Conservation (phyloP, 2,329 filamentous ascomycete species). For the Ceratocystis harringtonii region DNA sequence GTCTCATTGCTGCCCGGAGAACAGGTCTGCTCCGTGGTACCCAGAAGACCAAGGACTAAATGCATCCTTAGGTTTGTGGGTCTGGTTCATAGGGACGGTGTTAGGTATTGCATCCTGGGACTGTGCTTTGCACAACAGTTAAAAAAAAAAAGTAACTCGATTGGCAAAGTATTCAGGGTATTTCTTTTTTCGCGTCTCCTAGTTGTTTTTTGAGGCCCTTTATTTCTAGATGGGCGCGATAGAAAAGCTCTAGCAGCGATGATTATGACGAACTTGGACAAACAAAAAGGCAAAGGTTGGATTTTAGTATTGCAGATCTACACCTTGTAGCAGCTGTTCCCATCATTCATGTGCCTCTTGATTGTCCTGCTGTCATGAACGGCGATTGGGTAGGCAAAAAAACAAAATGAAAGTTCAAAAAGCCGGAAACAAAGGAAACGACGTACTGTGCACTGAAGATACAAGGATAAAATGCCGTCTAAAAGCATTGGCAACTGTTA, state of each 20-base stretch:
- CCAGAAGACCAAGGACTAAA: slow-evolving; percentile 98
- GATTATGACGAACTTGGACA: slow-evolving; percentile 17
- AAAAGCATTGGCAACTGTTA: neutral
- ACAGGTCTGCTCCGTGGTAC: slow-evolving; percentile 99
- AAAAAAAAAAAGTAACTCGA: slow-evolving; percentile 30
- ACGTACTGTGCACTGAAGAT: neutral
- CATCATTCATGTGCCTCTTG: slow-evolving; percentile 10
- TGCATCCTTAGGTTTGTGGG: slow-evolving; percentile 19
- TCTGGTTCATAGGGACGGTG: slow-evolving; percentile 38
- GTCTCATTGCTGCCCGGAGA: slow-evolving; percentile 99
- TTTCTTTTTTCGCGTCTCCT: slow-evolving; percentile 14
- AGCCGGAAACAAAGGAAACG: neutral
- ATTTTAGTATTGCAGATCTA: slow-evolving; percentile 16
- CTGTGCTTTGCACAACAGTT: slow-evolving; percentile 33
- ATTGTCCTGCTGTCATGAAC: slow-evolving; percentile 10
- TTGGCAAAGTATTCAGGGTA: slow-evolving; percentile 26
- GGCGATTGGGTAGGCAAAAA: slow-evolving; percentile 15
- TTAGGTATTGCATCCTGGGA: slow-evolving; percentile 46
- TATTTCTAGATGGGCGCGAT: slow-evolving; percentile 15
- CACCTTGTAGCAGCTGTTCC: slow-evolving; percentile 10
- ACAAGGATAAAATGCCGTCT: neutral
- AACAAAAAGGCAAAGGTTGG: slow-evolving; percentile 18
- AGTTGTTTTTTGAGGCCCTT: slow-evolving; percentile 11
- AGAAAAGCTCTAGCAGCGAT: slow-evolving; percentile 15
- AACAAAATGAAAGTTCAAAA: slow-evolving; percentile 17